Evolutionary conservation across 2,329 filamentous ascomycete species (phyloP).

Genomic region (Myriosclerotinia curreyana): DNA sequence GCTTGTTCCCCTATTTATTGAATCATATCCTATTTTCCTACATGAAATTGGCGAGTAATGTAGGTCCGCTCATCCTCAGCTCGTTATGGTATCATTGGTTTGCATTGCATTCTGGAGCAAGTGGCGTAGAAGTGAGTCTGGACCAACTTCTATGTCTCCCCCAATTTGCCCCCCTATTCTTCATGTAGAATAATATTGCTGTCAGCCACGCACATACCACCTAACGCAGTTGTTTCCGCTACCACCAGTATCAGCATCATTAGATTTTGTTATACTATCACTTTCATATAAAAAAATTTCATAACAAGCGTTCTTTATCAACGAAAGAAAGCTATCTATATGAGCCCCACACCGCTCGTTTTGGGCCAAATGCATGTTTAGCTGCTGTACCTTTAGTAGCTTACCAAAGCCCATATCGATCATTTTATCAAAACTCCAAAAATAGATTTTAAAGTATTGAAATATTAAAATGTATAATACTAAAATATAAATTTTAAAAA

Average conservation of each 20-base stretch:
- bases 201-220: neutral
- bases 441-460: too few relatives aligned
- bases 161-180: conserved; percentile 8
- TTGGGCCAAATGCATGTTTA: too few relatives aligned
- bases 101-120: conserved; percentile 1
- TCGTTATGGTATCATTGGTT: neutral
- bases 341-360: conserved; percentile 15
- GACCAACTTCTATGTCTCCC: neutral
- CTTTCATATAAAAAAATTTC: neutral
- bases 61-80: neutral
- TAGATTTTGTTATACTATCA: neutral
- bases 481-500: too few relatives aligned
- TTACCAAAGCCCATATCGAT: too few relatives aligned
- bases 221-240: neutral
- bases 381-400: too few relatives aligned
- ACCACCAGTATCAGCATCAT: neutral
- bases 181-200: neutral
- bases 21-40: neutral
- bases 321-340: neutral
- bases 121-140: conserved; percentile 6
- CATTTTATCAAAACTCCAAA: too few relatives aligned
- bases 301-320: neutral
- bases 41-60: neutral
- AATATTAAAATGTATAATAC: too few relatives aligned
- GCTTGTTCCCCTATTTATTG: neutral